Evolutionary conservation across 495 filamentous ascomycete species (phyloP), one percentile per base, ranked within the genome.

Genomic region (Penicillium longicatenatum): DNA sequence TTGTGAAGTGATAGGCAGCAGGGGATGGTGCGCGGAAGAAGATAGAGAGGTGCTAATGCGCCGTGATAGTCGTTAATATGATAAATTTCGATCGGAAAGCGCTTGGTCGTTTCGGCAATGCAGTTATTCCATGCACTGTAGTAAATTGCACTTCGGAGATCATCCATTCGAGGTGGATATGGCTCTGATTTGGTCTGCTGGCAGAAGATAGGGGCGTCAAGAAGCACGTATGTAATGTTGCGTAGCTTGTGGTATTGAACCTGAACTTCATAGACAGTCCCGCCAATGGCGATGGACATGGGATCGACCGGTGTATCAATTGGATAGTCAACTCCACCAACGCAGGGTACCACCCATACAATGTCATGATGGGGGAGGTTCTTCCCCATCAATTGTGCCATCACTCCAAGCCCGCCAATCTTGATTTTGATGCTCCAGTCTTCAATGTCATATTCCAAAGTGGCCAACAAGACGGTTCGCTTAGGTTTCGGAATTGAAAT

Each of bases 41-140:
- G 78, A 58, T 91, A 87, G 7, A 91, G 74, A 22, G 87, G 88
- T 33, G 88, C 88, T 6, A 88, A 68, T 16, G 88, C 86, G 20
- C 88, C 88, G 64, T 91, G 88, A 67, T 91, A 91, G 66, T 91
- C 88, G 71, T 91, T 91, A 64, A 91, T 90, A 70, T 91, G 88
- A 69, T 91, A 91, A 20, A 90, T 69, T 62, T 91, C 87, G 53
- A 89, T 80, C 1, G 85, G 82, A 65, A 82, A 82, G 30, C 80
- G 80, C 52, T 76, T 79, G 61, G 88, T 83, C 0, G 85, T 71
- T 55, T 84, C 72, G 1, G 87, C 85, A 55, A 89, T 86, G 62
- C 86, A 89, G 57, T 81, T 79, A 59, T 90, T 90, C 86, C 87
- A 90, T 1, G 86, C 85, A 0, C 85, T 86, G 64, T 90, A 90